Evolutionary conservation across 2,329 filamentous ascomycete species (phyloP).

Genomic region (Byssochlamys sp.): DNA sequence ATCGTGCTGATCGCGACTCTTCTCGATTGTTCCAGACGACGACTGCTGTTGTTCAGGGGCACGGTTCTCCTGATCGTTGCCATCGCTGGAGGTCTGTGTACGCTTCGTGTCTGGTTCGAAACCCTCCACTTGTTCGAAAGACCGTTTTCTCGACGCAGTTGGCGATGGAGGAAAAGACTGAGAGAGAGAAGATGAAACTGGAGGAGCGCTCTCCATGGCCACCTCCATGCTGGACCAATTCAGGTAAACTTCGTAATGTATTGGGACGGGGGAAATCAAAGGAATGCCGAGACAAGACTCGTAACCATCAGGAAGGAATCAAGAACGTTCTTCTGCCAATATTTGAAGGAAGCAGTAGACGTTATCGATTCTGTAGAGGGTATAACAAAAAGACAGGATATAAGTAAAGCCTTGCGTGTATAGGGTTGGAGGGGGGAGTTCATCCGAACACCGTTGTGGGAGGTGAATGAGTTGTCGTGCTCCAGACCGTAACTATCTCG

Average conservation of each 20-base stretch:
- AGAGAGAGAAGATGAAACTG: constrained; percentile 12
- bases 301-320: neutral
- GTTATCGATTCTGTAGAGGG: neutral
- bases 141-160: constrained; percentile 17
- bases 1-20: neutral
- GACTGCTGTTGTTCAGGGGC: neutral
- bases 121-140: constrained; percentile 19
- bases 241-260: neutral
- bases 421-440: neutral
- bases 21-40: neutral
- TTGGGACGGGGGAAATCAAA: neutral
- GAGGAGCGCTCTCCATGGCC: constrained; percentile 14
- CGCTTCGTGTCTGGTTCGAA: constrained; percentile 4
- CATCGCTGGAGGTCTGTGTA: constrained; percentile 5
- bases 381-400: neutral
- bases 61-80: neutral
- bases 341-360: neutral
- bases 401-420: neutral
- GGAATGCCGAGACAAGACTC: neutral
- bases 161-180: constrained; percentile 11
- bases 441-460: neutral
- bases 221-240: constrained; percentile 5
- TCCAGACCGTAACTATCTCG: neutral
- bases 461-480: neutral
- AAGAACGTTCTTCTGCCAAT: neutral